Conservation (phyloP, 768 basidiomycete genomes). For the Amanita polypyramis region DNA sequence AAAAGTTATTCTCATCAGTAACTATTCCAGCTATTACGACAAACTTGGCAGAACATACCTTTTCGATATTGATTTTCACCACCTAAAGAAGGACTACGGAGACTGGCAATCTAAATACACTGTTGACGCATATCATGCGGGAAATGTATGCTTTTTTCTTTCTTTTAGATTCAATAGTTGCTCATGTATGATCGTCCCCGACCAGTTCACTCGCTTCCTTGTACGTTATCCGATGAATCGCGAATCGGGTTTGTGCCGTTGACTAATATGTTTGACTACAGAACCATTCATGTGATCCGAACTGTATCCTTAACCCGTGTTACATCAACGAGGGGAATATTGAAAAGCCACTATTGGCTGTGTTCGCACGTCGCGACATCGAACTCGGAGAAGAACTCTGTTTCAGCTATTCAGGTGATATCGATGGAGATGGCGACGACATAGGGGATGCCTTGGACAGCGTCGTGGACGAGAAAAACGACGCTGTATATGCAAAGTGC, state of each 20-base stretch:
- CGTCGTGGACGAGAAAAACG: constrained; percentile 14
- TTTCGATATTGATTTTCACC: constrained; percentile 73
- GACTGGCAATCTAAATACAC: constrained; percentile 37
- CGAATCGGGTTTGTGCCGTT: background rate
- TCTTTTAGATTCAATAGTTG: background rate
- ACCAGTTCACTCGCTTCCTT: constrained; percentile 83
- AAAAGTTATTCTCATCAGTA: constrained; percentile 3
- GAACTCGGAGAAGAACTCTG: constrained; percentile 60
- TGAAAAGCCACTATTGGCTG: constrained; percentile 53
- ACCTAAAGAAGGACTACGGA: constrained; percentile 32
- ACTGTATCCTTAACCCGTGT: constrained; percentile 58
- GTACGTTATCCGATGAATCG: constrained; percentile 28
- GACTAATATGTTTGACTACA: constrained; percentile 17
- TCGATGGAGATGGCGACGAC: constrained; percentile 7
- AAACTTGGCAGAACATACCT: constrained; percentile 68
- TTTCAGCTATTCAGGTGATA: constrained; percentile 60
- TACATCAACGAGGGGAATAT: constrained; percentile 74
- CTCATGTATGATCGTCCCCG: constrained; percentile 1
- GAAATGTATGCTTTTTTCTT: constrained; percentile 48
- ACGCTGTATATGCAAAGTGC: constrained; percentile 38
- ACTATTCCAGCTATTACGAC: constrained; percentile 51
- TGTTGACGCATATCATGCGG: constrained; percentile 84
- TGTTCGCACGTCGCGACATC: constrained; percentile 61
- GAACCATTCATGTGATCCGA: constrained; percentile 93
- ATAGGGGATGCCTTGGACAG: background rate